phyloP scores from a whole-genome alignment of 2,329 filamentous ascomycete species.

The Colletotrichum graminicola region DNA sequence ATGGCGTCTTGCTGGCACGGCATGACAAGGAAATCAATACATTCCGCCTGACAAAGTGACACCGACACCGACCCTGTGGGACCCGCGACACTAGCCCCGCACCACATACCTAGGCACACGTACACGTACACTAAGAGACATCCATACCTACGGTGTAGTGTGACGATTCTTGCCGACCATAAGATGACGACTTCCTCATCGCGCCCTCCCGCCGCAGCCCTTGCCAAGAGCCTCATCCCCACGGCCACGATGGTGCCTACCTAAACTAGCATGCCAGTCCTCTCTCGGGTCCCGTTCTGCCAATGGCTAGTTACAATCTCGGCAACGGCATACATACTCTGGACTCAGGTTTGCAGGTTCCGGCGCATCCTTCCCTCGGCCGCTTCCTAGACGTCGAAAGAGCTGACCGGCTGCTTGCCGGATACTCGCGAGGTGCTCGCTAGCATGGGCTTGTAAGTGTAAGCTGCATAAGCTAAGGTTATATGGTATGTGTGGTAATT shows the following conservation, averaged over 20 bases:
- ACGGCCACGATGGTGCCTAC: slow-evolving; percentile 14
- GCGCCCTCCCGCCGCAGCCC: not conserved
- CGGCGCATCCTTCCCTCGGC: too few relatives aligned
- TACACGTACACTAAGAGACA: not conserved
- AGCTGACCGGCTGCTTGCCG: not conserved
- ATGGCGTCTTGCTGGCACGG: slow-evolving; percentile 29
- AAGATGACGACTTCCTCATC: not conserved
- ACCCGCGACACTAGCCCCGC: not conserved
- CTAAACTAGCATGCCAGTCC: slow-evolving; percentile 18
- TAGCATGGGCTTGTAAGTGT: not conserved
- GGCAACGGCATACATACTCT: not conserved
- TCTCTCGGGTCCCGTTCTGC: slow-evolving; percentile 3
- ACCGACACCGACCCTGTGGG: not conserved
- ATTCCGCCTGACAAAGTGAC: not conserved
- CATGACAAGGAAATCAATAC: slow-evolving; percentile 8
- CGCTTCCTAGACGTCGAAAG: not conserved
- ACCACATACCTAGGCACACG: not conserved
- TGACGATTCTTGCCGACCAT: not conserved
- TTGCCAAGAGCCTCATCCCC: slow-evolving; percentile 27
- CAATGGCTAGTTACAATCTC: not conserved
- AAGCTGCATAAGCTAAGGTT: not conserved
- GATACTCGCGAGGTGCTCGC: not conserved
- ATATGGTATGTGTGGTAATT: not conserved
- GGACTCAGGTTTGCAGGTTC: too few relatives aligned
- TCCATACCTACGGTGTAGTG: not conserved